Evolutionary conservation across 805 yeast genomes (phyloP).

Genomic region (Candida sonorensis): DNA sequence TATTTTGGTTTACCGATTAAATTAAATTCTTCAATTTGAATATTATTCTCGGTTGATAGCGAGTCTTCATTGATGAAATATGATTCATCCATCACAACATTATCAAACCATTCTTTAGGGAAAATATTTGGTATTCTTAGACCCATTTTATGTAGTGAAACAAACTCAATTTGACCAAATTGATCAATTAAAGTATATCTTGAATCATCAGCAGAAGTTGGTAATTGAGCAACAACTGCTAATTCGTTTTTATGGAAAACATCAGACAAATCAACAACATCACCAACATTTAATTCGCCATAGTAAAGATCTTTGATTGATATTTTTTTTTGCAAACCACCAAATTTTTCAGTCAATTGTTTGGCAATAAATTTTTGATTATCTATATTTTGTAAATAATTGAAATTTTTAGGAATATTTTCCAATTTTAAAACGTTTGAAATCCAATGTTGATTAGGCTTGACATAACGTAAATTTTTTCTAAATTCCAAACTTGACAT

Average conservation of each 20-base stretch:
- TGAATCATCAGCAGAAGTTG: constrained; percentile 41
- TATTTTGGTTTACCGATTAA: constrained; percentile 29
- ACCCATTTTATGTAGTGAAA: constrained; percentile 36
- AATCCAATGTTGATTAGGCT: constrained; percentile 19
- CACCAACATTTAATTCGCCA: constrained; percentile 43
- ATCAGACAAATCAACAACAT: constrained; percentile 48
- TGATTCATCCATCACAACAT: constrained; percentile 24
- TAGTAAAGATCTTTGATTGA: constrained; percentile 18
- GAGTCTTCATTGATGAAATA: constrained; percentile 12
- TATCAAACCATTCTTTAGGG: constrained; percentile 30
- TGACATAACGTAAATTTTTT: constrained; percentile 16
- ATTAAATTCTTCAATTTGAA: constrained; percentile 4
- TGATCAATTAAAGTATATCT: constrained; percentile 50
- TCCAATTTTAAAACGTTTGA: too few species aligned
- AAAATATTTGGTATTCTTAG: constrained; percentile 50
- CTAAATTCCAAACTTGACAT: constrained; percentile 15
- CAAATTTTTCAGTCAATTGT: constrained; percentile 3
- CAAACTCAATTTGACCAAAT: constrained; percentile 50
- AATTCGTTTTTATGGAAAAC: constrained; percentile 37
- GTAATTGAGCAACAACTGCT: constrained; percentile 49
- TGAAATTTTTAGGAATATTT: constrained; percentile 7
- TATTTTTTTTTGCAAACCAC: constrained; percentile 3
- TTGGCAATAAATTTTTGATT: constrained; percentile 4
- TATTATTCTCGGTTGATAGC: too few species aligned
- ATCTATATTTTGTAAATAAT: constrained; percentile 10